phyloP scores from a whole-genome alignment of 805 yeast species.

The Wickerhamiella musiphila region DNA sequence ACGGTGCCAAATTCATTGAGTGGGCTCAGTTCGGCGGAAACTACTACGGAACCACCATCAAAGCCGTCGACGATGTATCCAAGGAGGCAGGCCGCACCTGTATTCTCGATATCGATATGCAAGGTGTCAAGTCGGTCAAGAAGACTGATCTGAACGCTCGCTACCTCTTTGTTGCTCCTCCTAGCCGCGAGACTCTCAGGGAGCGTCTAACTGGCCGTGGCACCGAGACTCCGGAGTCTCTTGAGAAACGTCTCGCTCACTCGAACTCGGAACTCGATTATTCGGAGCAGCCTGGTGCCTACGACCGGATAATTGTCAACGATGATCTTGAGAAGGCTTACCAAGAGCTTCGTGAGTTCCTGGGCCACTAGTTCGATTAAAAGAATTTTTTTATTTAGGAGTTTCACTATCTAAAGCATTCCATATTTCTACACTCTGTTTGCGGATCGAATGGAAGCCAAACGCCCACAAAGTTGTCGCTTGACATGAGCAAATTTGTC shows the following conservation, averaged over 20 bases:
- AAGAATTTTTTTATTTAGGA: neutral
- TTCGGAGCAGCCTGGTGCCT: conserved; percentile 70
- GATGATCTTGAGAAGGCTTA: conserved; percentile 87
- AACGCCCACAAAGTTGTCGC: too few relatives aligned
- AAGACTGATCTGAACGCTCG: conserved; percentile 66
- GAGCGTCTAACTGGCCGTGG: conserved; percentile 75
- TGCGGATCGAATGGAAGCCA: too few relatives aligned
- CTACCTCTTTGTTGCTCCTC: conserved; percentile 80
- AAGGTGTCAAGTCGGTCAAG: conserved; percentile 90
- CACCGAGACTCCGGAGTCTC: conserved; percentile 77
- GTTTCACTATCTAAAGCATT: neutral
- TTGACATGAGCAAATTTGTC: too few relatives aligned
- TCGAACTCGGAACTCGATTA: conserved; percentile 81
- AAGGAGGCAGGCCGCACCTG: conserved; percentile 49
- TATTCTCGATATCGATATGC: conserved; percentile 95
- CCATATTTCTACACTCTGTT: too few relatives aligned
- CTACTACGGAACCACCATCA: conserved; percentile 87
- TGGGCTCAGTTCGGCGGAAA: conserved; percentile 98
- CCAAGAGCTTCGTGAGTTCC: conserved; percentile 57
- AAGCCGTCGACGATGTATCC: conserved; percentile 61
- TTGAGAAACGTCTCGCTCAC: conserved; percentile 69
- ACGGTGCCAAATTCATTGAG: conserved; percentile 66
- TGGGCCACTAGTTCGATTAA: conserved; percentile 15
- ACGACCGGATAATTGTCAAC: conserved; percentile 75
- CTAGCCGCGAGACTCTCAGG: conserved; percentile 64